A percentile compares a stretch with the other conserved stretches of the same genome.
These are phyloP conservation scores for Domatiomyces globalis DNA, from an alignment of 2,329 filamentous ascomycete species.

Conservation along the genomic window DNA sequence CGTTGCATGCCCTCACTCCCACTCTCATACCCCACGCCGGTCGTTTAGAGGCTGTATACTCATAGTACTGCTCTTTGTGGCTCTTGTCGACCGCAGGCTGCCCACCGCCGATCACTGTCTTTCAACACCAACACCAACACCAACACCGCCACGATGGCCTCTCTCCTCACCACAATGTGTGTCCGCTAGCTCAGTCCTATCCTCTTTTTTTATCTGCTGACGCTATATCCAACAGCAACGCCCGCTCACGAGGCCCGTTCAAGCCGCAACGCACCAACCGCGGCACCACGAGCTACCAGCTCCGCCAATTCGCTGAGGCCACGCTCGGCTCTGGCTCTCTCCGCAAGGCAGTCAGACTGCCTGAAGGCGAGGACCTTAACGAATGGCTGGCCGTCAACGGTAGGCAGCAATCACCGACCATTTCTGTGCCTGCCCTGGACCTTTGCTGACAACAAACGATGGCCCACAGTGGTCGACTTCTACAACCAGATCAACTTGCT, in stretches of 20 bases:
- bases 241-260: constrained; percentile 80
- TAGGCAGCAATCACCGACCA: constrained; percentile 26
- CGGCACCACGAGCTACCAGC: constrained; percentile 79
- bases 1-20: not conserved
- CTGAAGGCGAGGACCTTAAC: constrained; percentile 92
- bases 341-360: constrained; percentile 89
- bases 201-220: constrained; percentile 20
- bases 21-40: not conserved
- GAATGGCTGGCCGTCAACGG: constrained; percentile 98
- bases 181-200: constrained; percentile 31
- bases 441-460: not conserved
- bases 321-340: constrained; percentile 89
- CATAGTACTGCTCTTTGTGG: not conserved
- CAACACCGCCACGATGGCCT: constrained; percentile 34
- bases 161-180: constrained; percentile 71
- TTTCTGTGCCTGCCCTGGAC: too few relatives aligned
- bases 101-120: not conserved
- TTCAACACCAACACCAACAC: not conserved
- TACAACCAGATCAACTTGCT: constrained; percentile 99
- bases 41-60: not conserved
- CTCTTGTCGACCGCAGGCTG: too few relatives aligned
- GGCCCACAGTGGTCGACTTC: constrained; percentile 80
- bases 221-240: constrained; percentile 47
- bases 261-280: constrained; percentile 73
- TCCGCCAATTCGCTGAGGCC: constrained; percentile 95